Evolutionary conservation across 1,139 yeast genomes (phyloP).

Genomic region (Diutina scorzettiae): DNA sequence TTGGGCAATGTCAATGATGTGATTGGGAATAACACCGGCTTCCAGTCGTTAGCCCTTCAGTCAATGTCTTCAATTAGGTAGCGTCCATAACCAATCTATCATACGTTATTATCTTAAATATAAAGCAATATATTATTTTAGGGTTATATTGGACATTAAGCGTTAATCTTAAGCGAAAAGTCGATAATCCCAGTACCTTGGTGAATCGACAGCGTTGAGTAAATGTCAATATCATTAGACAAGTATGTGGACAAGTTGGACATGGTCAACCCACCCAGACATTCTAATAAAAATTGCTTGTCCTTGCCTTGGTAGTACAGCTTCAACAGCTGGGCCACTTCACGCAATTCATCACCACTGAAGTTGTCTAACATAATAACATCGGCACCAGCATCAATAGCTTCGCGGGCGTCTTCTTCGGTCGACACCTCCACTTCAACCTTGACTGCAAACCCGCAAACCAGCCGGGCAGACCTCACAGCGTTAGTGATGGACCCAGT

Average conservation of each 20-base stretch:
- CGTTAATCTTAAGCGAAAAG: conserved; percentile 67
- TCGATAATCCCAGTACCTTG: conserved; percentile 80
- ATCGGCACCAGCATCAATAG: conserved; percentile 91
- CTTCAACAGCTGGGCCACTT: conserved; percentile 57
- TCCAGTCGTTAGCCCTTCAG: conserved; percentile 26
- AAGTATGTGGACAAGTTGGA: conserved; percentile 54
- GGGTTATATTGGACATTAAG: background rate
- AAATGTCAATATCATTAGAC: conserved; percentile 75
- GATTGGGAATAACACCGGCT: conserved; percentile 33
- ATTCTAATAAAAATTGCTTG: conserved; percentile 59
- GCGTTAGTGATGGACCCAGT: conserved; percentile 88
- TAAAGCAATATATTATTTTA: background rate
- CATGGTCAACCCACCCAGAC: conserved; percentile 82
- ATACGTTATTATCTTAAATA: background rate
- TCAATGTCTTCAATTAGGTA: conserved; percentile 31
- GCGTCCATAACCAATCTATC: background rate
- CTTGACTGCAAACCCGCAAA: conserved; percentile 82
- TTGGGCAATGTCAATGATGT: conserved; percentile 27
- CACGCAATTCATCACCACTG: conserved; percentile 48
- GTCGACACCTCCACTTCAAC: conserved; percentile 86
- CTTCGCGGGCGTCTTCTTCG: conserved; percentile 81
- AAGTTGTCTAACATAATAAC: conserved; percentile 93
- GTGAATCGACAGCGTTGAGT: conserved; percentile 87
- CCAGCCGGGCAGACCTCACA: conserved; percentile 60
- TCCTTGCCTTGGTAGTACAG: conserved; percentile 38